Conservation (phyloP, 2,329 filamentous ascomycete genomes). For the Xylaria polymorpha region DNA sequence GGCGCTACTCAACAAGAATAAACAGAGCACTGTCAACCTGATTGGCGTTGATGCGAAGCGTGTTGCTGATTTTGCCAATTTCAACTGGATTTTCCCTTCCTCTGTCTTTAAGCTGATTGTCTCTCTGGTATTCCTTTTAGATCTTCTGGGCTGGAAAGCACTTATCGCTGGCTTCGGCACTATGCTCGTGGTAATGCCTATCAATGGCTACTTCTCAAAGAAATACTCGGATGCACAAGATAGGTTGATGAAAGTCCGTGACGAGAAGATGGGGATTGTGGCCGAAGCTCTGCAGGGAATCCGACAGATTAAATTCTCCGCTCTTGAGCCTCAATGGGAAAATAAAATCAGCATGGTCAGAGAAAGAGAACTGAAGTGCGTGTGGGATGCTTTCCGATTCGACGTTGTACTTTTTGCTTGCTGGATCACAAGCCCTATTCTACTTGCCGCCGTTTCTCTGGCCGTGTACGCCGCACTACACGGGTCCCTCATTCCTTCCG, state of each 20-base stretch:
- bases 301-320: constrained; percentile 86
- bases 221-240: constrained; percentile 74
- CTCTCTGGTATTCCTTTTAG: constrained; percentile 73
- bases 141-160: constrained; percentile 77
- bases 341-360: constrained; percentile 73
- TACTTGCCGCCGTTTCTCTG: constrained; percentile 77
- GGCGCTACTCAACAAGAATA: constrained; percentile 62
- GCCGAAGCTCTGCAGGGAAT: constrained; percentile 83
- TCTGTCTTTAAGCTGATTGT: constrained; percentile 72
- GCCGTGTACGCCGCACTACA: constrained; percentile 74
- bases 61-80: constrained; percentile 74
- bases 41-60: constrained; percentile 80
- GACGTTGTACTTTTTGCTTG: constrained; percentile 73
- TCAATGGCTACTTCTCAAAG: constrained; percentile 76
- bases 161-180: constrained; percentile 73
- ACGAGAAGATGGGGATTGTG: constrained; percentile 79
- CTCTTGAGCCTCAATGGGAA: constrained; percentile 80
- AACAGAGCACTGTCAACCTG: constrained; percentile 79
- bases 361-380: constrained; percentile 72
- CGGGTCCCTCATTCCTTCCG: constrained; percentile 73
- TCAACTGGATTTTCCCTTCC: constrained; percentile 72
- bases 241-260: constrained; percentile 78
- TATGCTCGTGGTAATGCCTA: constrained; percentile 72
- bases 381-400: constrained; percentile 73
- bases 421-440: constrained; percentile 79